Evolutionary conservation across 1,284 basidiomycete species (phyloP).

Genomic region (Trichosporon faecale): DNA sequence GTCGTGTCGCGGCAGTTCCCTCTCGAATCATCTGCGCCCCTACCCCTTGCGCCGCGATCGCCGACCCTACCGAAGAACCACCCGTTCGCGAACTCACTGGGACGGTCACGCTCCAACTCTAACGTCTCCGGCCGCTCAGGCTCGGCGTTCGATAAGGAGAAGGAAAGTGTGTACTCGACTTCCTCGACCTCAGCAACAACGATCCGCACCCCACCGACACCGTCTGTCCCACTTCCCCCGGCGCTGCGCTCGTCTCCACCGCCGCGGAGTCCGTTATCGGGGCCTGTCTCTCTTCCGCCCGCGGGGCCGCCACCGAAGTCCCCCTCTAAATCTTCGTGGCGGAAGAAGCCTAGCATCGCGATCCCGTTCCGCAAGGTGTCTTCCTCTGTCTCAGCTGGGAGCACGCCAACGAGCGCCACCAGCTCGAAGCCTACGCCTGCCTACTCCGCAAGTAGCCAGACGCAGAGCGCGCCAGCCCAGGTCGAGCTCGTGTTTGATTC

Average conservation of each 20-base stretch:
- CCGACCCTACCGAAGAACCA: slow-evolving; percentile 6
- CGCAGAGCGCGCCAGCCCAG: slow-evolving; percentile 1
- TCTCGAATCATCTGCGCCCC: not conserved
- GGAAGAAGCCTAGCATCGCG: not conserved
- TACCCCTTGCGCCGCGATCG: not conserved
- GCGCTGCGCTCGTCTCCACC: not conserved
- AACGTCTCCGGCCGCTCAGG: not conserved
- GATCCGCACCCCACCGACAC: not conserved
- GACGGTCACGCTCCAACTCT: not conserved
- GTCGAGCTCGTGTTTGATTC: slow-evolving; percentile 2
- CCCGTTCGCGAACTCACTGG: not conserved
- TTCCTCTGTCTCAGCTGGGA: not conserved
- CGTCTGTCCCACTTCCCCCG: not conserved
- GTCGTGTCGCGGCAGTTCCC: not conserved
- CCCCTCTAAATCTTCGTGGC: not conserved
- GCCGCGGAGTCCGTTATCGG: not conserved
- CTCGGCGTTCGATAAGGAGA: slow-evolving; percentile 6
- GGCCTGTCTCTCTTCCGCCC: not conserved
- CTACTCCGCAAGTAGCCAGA: not conserved
- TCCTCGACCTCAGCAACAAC: not conserved
- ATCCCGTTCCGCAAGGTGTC: slow-evolving; percentile 1
- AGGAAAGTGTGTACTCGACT: not conserved
- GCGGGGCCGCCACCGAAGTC: not conserved
- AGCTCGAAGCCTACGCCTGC: not conserved
- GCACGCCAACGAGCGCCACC: not conserved